Conservation (phyloP, 2,329 filamentous ascomycete genomes). For the Pseudocercospora crystallina region DNA sequence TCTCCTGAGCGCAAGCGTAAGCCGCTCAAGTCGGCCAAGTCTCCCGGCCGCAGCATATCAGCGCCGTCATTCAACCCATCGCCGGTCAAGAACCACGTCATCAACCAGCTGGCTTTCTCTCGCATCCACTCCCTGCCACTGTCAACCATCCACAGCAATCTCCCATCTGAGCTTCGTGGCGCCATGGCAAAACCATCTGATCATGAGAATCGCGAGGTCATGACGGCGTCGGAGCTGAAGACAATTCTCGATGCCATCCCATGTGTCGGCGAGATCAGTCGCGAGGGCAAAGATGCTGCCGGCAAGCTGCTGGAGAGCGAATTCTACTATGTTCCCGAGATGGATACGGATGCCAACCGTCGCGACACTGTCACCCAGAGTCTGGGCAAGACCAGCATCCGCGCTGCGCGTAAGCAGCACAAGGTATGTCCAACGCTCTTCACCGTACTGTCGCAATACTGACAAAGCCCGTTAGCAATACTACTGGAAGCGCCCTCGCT, state of each 20-base stretch:
- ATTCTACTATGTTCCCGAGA: conserved; percentile 92
- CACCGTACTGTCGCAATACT: conserved; percentile 7
- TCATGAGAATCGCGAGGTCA: conserved; percentile 30
- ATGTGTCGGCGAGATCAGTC: conserved; percentile 83
- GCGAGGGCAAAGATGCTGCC: conserved; percentile 93
- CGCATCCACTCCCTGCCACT: conserved; percentile 88
- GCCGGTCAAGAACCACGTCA: conserved; percentile 76
- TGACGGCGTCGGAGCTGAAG: conserved; percentile 66
- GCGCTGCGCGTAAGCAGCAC: conserved; percentile 90
- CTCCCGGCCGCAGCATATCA: conserved; percentile 25
- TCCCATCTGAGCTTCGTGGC: conserved; percentile 61
- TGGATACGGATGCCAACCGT: conserved; percentile 75
- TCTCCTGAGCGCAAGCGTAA: conserved; percentile 57
- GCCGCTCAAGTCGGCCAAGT: conserved; percentile 33
- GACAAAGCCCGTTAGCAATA: conserved; percentile 58
- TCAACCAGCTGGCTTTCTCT: conserved; percentile 94
- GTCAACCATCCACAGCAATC: conserved; percentile 82
- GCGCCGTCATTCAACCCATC: conserved; percentile 25
- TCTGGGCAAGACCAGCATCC: conserved; percentile 81
- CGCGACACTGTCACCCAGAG: conserved; percentile 81
- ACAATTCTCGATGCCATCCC: conserved; percentile 69
- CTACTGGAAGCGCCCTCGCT: conserved; percentile 65
- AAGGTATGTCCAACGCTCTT: conserved; percentile 65
- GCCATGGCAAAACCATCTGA: conserved; percentile 33
- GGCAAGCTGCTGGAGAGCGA: conserved; percentile 92